Evolutionary conservation across 1,139 yeast genomes (phyloP), one percentile per base, ranked within the genome.

Genomic region (Kodamaea suecica): DNA sequence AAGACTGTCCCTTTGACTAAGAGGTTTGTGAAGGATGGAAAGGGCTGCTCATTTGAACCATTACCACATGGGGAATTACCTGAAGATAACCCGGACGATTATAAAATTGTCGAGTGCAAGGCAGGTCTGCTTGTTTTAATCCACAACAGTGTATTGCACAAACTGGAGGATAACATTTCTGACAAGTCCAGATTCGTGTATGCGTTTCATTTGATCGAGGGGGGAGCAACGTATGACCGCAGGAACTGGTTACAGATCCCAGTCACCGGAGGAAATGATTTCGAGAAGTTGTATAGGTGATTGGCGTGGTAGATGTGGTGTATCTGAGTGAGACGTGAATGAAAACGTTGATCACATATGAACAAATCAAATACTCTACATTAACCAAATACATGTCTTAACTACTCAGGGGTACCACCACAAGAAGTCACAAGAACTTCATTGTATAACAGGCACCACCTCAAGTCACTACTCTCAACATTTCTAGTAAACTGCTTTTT

Each of bases 201-300:
- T 56, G 84, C 94, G 0, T 84, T 84, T 59, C 95, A 84, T 53
- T 72, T 81, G 30, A 81, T 84, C 40, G 95, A 84, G 36, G 94
- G 90, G 2, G 57, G 49, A 1, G 54, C 64, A 2, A 55, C 70
- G 21, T 84, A 82, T 49, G 94, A 84, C 50, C 61, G 63, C 20
- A 58, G 66, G 50, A 84, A 84, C 52, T 84, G 95, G 94, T 63
- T 84, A 25, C 95, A 84, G 50, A 79, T 84, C 2, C 94, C 94
- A 1, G 52, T 57, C 5, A 60, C 73, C 12, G 88, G 90, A 0
- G 84, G 87, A 1, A 58, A 68, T 1, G 61, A 80, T 17, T 83
- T 83, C 44, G 73, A 79, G 11, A 70, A 67, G 45, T 56, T 80
- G 24, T 73, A 57, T 40, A 44, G 76, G 21, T 6, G n/a, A n/a